phyloP scores from a whole-genome alignment of 768 basidiomycete species.

The Pisolithus sp. region DNA sequence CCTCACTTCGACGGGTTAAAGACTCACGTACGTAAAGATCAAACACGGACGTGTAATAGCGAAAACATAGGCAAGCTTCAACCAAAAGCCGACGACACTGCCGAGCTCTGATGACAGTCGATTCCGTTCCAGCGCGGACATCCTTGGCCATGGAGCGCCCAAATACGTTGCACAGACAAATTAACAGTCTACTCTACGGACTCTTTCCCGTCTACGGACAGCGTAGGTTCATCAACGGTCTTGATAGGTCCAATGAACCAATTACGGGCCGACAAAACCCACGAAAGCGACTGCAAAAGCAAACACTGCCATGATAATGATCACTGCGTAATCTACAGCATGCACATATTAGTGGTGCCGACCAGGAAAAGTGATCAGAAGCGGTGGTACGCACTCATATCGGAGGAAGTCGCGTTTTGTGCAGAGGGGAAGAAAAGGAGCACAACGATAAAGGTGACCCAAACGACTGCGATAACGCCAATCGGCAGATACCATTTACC shows the following conservation, averaged over 20 bases:
- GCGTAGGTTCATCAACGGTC: conserved; percentile 32
- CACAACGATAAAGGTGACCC: conserved; percentile 58
- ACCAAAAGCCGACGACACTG: no score
- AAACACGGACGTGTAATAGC: no score
- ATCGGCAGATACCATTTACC: conserved; percentile 56
- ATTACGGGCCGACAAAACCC: conserved; percentile 59
- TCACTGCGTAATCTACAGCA: conserved; percentile 56
- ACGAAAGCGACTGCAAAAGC: conserved; percentile 56
- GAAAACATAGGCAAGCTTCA: no score
- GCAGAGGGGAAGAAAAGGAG: conserved; percentile 52
- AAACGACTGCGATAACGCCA: conserved; percentile 55
- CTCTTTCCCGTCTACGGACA: conserved; percentile 10
- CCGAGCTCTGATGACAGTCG: no score
- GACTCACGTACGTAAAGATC: no score
- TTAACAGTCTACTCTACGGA: background rate
- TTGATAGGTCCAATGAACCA: conserved; percentile 67
- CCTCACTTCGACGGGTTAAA: no score
- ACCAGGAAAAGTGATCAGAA: background rate
- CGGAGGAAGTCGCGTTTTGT: conserved; percentile 33
- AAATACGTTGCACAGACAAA: background rate
- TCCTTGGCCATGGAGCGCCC: background rate
- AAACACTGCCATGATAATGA: conserved; percentile 60
- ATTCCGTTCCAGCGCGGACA: background rate
- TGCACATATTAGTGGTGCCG: conserved; percentile 1
- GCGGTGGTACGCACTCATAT: conserved; percentile 49